A percentile compares a stretch with the other conserved stretches of the same genome.
phyloP scores from a whole-genome alignment of 139 green algal genomes.

The Desmodesmus armatus region DNA sequence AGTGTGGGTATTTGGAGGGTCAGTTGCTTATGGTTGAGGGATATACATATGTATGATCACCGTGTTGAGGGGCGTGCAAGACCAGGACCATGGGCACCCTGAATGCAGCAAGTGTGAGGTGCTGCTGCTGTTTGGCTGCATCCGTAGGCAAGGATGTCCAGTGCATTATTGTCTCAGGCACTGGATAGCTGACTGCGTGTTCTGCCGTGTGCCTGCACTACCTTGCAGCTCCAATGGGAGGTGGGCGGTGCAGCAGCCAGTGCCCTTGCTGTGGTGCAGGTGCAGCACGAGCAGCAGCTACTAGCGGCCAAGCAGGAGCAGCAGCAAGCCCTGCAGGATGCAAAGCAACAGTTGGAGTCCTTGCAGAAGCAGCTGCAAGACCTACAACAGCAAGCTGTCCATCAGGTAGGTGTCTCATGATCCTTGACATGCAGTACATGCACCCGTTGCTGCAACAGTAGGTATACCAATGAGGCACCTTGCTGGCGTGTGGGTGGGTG shows the following conservation, averaged over 20 bases:
- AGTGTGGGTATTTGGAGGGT: no score
- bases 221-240: constrained; percentile 25
- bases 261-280: constrained; percentile 1
- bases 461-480: no score
- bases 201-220: not conserved
- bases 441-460: no score
- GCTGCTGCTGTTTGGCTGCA: not conserved
- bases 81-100: not conserved
- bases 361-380: no score
- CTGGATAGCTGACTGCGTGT: not conserved
- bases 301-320: not conserved
- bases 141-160: not conserved
- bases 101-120: not conserved
- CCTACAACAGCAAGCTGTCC: no score
- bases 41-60: not conserved
- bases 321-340: no score
- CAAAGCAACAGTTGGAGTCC: no score
- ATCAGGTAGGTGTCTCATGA: no score
- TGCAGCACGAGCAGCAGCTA: constrained; percentile 39
- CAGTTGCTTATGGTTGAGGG: not conserved
- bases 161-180: not conserved
- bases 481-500: no score
- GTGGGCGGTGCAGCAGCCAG: not conserved
- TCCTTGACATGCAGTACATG: no score
- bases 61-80: not conserved